Percentiles rank a stretch among this genome's conserved stretches.
Conservation (phyloP, 2,329 filamentous ascomycete genomes). For the Colletotrichum nymphaeae region DNA sequence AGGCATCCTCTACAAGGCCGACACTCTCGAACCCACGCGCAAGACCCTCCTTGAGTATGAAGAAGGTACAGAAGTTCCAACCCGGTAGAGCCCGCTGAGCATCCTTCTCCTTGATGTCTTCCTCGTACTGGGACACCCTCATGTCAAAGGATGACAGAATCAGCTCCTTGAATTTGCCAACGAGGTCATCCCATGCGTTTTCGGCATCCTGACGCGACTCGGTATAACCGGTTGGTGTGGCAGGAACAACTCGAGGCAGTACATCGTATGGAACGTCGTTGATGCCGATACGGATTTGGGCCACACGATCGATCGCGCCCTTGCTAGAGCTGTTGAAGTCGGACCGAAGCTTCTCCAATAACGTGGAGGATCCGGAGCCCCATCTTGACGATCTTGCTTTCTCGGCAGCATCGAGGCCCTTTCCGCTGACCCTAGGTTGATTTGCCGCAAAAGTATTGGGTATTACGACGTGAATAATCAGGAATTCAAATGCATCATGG, state of each 20-base stretch:
- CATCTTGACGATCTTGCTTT: constrained; percentile 78
- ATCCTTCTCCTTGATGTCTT: constrained; percentile 96
- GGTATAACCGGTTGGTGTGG: constrained; percentile 71
- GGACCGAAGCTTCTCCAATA: constrained; percentile 88
- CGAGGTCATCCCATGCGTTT: constrained; percentile 84
- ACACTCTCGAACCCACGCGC: constrained; percentile 96
- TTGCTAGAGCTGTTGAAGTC: constrained; percentile 90
- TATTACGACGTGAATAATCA: constrained; percentile 91
- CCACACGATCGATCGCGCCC: constrained; percentile 78
- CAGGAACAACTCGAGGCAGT: constrained; percentile 71
- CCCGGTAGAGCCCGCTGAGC: constrained; percentile 87
- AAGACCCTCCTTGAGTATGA: constrained; percentile 95
- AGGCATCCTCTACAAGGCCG: constrained; percentile 92
- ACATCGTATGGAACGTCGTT: constrained; percentile 76
- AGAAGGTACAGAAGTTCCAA: constrained; percentile 99
- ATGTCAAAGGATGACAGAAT: constrained; percentile 92
- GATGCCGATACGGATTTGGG: constrained; percentile 84
- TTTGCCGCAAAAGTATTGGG: constrained; percentile 86
- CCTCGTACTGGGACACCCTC: constrained; percentile 93
- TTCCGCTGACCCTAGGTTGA: constrained; percentile 75
- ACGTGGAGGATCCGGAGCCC: constrained; percentile 81
- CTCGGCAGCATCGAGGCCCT: constrained; percentile 69
- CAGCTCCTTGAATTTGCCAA: constrained; percentile 86
- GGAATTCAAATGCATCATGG: constrained; percentile 96
- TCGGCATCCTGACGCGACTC: constrained; percentile 84